Conservation (phyloP, 2,329 filamentous ascomycete species). For the Phialophora verrucosa region DNA sequence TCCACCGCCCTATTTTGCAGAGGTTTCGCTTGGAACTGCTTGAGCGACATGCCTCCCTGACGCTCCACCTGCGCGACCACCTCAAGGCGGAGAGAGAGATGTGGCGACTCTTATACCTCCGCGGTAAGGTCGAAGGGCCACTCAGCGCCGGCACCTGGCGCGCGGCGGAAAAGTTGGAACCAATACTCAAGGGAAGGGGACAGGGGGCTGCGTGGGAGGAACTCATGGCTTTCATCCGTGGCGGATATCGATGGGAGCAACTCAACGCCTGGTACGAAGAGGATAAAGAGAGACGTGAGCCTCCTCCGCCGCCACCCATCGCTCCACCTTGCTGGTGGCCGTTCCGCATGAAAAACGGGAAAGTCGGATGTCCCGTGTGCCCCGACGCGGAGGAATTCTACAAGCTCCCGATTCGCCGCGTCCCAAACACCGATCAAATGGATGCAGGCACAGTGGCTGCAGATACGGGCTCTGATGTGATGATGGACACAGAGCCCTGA, state of each 20-base stretch:
- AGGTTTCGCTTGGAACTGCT: constrained; percentile 10
- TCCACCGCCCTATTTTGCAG: constrained; percentile 10
- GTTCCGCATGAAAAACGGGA: not conserved
- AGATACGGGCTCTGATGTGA: not conserved
- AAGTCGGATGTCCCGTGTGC: not conserved
- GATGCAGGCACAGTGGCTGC: not conserved
- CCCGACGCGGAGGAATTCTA: not conserved
- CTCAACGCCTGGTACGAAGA: not conserved
- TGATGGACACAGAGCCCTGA: not conserved
- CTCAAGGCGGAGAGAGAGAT: constrained; percentile 12
- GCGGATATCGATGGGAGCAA: not conserved
- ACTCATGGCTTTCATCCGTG: not conserved
- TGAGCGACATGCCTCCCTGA: constrained; percentile 1
- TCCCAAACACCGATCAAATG: not conserved
- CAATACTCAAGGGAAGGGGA: constrained; percentile 3
- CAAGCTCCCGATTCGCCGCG: not conserved
- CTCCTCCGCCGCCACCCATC: not conserved
- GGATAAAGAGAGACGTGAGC: not conserved
- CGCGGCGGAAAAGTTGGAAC: not conserved
- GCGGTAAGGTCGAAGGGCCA: not conserved
- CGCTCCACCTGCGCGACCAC: constrained; percentile 5
- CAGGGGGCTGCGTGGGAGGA: not conserved
- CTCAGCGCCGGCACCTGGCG: constrained; percentile 1
- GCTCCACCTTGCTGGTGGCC: not conserved
- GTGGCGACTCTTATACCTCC: constrained; percentile 4